Evolutionary conservation across 331 rosid species (phyloP).

Genomic region (Pyrus hybrid): DNA sequence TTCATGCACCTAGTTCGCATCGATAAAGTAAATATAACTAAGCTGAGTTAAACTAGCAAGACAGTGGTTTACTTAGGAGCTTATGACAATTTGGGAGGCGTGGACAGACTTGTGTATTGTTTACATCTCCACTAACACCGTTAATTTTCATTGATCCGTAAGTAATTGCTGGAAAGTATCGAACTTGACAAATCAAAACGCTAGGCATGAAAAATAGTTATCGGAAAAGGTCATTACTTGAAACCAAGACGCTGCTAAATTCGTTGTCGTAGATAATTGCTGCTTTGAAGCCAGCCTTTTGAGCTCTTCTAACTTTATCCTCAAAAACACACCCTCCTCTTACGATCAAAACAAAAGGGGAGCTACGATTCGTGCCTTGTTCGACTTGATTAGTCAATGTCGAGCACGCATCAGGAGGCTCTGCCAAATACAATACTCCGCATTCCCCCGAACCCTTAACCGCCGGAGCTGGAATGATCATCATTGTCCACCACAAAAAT

Average conservation of each 20-base stretch:
- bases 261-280: constrained; percentile 80
- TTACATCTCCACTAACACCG: neutral
- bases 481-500: constrained; percentile 1
- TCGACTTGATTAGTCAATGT: constrained; percentile 46
- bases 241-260: constrained; percentile 57
- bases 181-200: neutral
- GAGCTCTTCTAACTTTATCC: constrained; percentile 87
- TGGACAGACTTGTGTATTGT: neutral
- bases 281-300: constrained; percentile 82
- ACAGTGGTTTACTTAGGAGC: neutral
- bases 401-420: constrained; percentile 91
- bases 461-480: constrained; percentile 67
- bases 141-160: neutral
- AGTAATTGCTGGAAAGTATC: neutral
- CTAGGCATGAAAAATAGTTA: neutral
- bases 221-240: constrained; percentile 50
- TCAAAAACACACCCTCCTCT: constrained; percentile 98
- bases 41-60: neutral
- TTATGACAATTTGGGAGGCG: neutral
- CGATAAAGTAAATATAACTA: neutral
- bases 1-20: neutral
- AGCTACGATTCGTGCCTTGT: constrained; percentile 35
- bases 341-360: constrained; percentile 58
- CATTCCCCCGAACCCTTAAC: constrained; percentile 70
- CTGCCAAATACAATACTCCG: constrained; percentile 67